Conservation (phyloP, 2,329 filamentous ascomycete genomes). For the Colletotrichum lentis region DNA sequence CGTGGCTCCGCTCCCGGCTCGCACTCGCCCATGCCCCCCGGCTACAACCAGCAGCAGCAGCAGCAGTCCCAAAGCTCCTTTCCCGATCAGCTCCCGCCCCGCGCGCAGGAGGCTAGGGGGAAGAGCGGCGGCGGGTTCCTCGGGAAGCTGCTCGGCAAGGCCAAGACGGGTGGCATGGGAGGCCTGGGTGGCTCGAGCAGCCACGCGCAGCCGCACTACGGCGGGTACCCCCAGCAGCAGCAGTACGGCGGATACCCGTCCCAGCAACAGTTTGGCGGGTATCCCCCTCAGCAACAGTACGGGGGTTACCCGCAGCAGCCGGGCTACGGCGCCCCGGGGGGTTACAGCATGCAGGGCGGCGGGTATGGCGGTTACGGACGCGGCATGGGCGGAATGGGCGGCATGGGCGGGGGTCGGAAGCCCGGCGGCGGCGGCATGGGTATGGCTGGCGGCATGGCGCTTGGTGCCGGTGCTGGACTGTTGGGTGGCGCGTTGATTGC, state of each 20-base stretch:
- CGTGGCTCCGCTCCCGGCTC: conserved; percentile 46
- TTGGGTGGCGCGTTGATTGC: conserved; percentile 78
- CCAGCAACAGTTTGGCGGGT: conserved; percentile 45
- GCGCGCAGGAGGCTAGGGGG: conserved; percentile 44
- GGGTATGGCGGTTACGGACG: conserved; percentile 46
- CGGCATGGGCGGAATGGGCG: conserved; percentile 47
- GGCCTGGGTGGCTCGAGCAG: conserved; percentile 45
- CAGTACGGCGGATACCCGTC: conserved; percentile 44
- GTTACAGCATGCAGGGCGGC: conserved; percentile 44
- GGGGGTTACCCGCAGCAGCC: conserved; percentile 51
- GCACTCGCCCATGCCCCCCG: conserved; percentile 43
- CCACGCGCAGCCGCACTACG: conserved; percentile 46
- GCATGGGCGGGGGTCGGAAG: conserved; percentile 45
- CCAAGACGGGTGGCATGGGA: conserved; percentile 49
- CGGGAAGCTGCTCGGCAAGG: conserved; percentile 62
- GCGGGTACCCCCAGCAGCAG: conserved; percentile 44
- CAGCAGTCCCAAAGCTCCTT: conserved; percentile 45
- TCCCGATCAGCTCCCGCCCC: conserved; percentile 55
- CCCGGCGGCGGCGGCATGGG: conserved; percentile 58
- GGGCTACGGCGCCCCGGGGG: conserved; percentile 43
- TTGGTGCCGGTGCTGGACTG: conserved; percentile 83
- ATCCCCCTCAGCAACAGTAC: conserved; percentile 47
- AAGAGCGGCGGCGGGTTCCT: conserved; percentile 58
- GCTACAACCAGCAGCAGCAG: conserved; percentile 39
- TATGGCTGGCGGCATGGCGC: conserved; percentile 74